Base-by-base conservation (phyloP, 768 basidiomycete genomes). In the Tylopilus sp. region DNA sequence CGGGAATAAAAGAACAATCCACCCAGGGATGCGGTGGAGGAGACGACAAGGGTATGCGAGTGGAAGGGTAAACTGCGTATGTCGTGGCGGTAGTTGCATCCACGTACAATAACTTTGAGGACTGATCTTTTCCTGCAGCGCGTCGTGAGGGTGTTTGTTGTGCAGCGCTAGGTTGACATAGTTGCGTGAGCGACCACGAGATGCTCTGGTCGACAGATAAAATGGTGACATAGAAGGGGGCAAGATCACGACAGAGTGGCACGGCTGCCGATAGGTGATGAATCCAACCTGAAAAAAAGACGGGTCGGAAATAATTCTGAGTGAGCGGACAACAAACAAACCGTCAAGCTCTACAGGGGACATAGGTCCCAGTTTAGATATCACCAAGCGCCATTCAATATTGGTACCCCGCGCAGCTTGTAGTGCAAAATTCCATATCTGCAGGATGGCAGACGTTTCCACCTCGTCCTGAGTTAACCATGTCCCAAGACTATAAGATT, bases 381-480 rank as follows among this genome's bases (percentile, higher is more conserved):
- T 73, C 9, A 86, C 82, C 11, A 93, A 70, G 46, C 85, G 77
- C 91, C 91, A 94, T 63, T 93, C 89, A 20, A 91, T 72, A 61
- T 82, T 81, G 11, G 84, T 85, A 54, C 74, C 79, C 59, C 75
- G 76, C 11, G 83, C 81, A 59, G 87, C 79, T 31, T 77, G 74
- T 48, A 78, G 63, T 0, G 77, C 79, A 66, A 93, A 89, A 13
- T 76, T 75, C 89, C 90, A 91, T 7, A 93, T 74, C 52, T 80
- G 81, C 44, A 67, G 71, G 3, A 85, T 76, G 4, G 80, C 67
- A 52, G 79, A 79, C 13, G 69, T 68, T 53, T 77, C 73, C 6
- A 65, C 61, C 13, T 73, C 71, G 10, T 77, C 75, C 39, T 80
- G 79, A n/a, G 75, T 76, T 22, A 85, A 62, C 83, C 86, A 88